These are phyloP conservation scores for Pythium periplocum DNA, from an alignment of 352 stramenopile species.

Conservation along the genomic window DNA sequence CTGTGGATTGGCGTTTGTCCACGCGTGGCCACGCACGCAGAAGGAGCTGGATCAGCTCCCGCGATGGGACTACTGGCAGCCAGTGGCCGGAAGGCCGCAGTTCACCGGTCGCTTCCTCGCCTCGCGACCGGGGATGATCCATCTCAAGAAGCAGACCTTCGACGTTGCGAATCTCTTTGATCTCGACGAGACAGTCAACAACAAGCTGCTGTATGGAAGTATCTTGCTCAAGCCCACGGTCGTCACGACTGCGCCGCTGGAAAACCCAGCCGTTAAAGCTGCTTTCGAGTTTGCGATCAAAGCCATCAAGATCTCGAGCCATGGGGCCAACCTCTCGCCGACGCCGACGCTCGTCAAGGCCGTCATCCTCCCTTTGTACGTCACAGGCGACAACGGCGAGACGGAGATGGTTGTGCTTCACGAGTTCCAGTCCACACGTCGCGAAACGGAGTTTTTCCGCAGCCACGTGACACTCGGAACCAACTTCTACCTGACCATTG, in stretches of 20 bases:
- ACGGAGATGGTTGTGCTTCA: slow-evolving; percentile 69
- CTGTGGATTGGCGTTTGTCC: too few species aligned
- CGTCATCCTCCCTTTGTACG: slow-evolving; percentile 37
- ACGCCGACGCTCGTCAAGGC: slow-evolving; percentile 26
- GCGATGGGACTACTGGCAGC: slow-evolving; percentile 69
- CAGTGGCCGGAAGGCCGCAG: slow-evolving; percentile 27
- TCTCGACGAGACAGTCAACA: slow-evolving; percentile 22
- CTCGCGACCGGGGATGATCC: slow-evolving; percentile 39
- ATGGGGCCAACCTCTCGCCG: slow-evolving; percentile 33
- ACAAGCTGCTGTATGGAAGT: slow-evolving; percentile 59
- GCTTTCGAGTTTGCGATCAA: slow-evolving; percentile 35
- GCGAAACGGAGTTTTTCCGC: slow-evolving; percentile 36
- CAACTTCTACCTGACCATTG: slow-evolving; percentile 67
- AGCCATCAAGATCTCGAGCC: slow-evolving; percentile 28
- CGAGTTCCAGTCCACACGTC: slow-evolving; percentile 27
- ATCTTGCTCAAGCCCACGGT: slow-evolving; percentile 38
- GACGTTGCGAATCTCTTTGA: slow-evolving; percentile 56
- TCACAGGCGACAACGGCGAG: slow-evolving; percentile 64
- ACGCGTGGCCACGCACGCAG: not conserved
- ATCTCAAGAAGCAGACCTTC: slow-evolving; percentile 45
- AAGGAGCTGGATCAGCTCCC: slow-evolving; percentile 5
- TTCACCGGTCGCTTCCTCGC: slow-evolving; percentile 61
- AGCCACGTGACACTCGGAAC: slow-evolving; percentile 66
- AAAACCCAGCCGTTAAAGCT: slow-evolving; percentile 35
- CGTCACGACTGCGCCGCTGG: slow-evolving; percentile 12